Evolutionary conservation across 768 basidiomycete genomes (phyloP).

Genomic region (Auriculariales sp.): DNA sequence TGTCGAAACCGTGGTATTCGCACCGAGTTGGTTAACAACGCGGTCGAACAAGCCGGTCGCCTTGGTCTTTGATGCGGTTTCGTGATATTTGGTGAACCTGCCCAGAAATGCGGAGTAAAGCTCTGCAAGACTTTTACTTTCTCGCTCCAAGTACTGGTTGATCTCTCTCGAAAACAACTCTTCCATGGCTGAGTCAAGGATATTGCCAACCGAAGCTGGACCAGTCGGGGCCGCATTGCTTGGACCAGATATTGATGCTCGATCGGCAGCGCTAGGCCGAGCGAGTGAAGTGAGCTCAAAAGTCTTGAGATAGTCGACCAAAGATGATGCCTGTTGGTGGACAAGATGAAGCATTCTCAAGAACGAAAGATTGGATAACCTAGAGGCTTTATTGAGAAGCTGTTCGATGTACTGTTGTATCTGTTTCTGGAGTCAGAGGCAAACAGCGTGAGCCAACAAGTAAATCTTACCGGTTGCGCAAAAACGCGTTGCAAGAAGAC

Average conservation of each 20-base stretch:
- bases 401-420: conserved; percentile 95
- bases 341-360: conserved; percentile 82
- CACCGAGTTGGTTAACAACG: conserved; percentile 77
- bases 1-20: conserved; percentile 37
- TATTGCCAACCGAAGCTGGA: conserved; percentile 53
- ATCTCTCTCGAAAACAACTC: conserved; percentile 92
- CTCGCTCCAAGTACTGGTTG: conserved; percentile 79
- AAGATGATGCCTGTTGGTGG: conserved; percentile 56
- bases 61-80: conserved; percentile 52
- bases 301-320: conserved; percentile 84
- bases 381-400: conserved; percentile 58
- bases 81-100: conserved; percentile 78
- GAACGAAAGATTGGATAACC: conserved; percentile 78
- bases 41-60: conserved; percentile 71
- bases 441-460: no score
- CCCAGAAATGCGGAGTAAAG: conserved; percentile 62
- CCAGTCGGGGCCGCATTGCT: conserved; percentile 18
- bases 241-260: no score
- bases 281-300: conserved; percentile 69
- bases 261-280: no score
- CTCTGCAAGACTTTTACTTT: conserved; percentile 68
- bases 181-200: conserved; percentile 94
- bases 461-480: conserved; percentile 74
- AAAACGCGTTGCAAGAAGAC: conserved; percentile 96
- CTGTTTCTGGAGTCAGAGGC: no score